phyloP scores from a whole-genome alignment of 2,329 filamentous ascomycete species.

The Stenocarpella maydis region DNA sequence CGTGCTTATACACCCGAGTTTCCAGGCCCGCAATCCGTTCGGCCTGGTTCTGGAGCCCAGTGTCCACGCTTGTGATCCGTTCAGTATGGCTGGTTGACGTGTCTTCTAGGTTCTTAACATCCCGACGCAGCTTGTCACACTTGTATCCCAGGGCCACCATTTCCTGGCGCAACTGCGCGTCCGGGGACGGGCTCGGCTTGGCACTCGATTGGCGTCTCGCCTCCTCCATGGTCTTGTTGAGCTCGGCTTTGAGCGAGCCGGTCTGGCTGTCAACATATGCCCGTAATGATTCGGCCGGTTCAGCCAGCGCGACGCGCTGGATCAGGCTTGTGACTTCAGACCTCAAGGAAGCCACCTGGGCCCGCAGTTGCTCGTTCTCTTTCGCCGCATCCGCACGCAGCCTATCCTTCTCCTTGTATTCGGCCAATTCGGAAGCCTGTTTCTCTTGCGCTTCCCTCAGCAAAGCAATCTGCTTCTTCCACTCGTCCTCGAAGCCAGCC shows the following conservation, averaged over 20 bases:
- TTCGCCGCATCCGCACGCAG: slow-evolving; percentile 12
- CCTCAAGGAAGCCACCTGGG: slow-evolving; percentile 10
- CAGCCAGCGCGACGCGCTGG: background rate
- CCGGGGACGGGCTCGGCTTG: background rate
- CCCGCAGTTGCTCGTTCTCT: slow-evolving; percentile 22
- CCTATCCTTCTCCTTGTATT: background rate
- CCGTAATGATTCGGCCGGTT: background rate
- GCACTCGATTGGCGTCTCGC: background rate
- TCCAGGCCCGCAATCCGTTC: background rate
- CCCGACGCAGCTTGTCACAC: background rate
- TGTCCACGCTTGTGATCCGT: slow-evolving; percentile 5
- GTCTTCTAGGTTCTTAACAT: background rate
- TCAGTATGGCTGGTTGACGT: background rate
- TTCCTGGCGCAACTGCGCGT: background rate
- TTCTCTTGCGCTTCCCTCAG: slow-evolving; percentile 7
- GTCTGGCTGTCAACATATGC: background rate
- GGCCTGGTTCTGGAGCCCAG: background rate
- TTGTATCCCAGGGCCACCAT: background rate
- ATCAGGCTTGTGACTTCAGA: slow-evolving; percentile 1
- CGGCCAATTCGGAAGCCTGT: slow-evolving; percentile 7
- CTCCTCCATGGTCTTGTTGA: background rate
- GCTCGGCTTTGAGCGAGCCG: background rate
- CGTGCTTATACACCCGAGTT: slow-evolving; percentile 7
- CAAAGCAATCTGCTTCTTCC: slow-evolving; percentile 3
- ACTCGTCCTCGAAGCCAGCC: slow-evolving; percentile 7